A percentile compares a stretch with the other conserved stretches of the same genome.
These are phyloP conservation scores for Ramaria rubella DNA, from an alignment of 768 basidiomycete genomes.

Conservation along the genomic window DNA sequence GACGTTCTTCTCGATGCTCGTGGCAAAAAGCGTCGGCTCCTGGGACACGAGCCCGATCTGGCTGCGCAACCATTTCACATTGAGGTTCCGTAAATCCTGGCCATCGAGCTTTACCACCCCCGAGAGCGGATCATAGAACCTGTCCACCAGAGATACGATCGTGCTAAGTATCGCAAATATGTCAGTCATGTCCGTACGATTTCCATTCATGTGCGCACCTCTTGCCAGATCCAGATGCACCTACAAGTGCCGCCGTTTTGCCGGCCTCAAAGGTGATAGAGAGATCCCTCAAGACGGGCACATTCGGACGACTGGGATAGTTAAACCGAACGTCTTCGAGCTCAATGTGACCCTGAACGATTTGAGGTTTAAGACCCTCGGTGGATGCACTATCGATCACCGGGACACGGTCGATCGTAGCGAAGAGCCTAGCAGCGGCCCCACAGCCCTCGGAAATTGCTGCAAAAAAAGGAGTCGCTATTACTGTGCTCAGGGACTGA, in stretches of 20 bases:
- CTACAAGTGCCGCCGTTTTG: slow-evolving; percentile 71
- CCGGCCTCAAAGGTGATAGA: slow-evolving; percentile 64
- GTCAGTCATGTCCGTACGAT: neutral
- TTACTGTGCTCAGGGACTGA: neutral
- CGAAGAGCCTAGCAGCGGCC: slow-evolving; percentile 84
- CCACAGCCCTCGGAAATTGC: slow-evolving; percentile 75
- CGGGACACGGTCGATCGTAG: slow-evolving; percentile 84
- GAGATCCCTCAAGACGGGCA: slow-evolving; percentile 74
- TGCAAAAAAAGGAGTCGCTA: slow-evolving; percentile 19
- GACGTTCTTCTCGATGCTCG: slow-evolving; percentile 75
- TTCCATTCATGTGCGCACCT: slow-evolving; percentile 25
- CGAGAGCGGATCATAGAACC: slow-evolving; percentile 77
- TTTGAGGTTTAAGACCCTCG: slow-evolving; percentile 59
- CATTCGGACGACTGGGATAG: slow-evolving; percentile 76
- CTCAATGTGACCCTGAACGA: slow-evolving; percentile 63
- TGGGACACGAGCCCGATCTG: slow-evolving; percentile 88
- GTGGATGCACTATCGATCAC: slow-evolving; percentile 69
- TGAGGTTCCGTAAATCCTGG: slow-evolving; percentile 62
- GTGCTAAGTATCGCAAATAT: slow-evolving; percentile 28
- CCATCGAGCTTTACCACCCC: slow-evolving; percentile 75
- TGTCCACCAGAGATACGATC: slow-evolving; percentile 70
- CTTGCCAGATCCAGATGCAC: slow-evolving; percentile 74
- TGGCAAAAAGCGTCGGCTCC: slow-evolving; percentile 82
- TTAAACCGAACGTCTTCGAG: slow-evolving; percentile 72
- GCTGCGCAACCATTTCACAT: slow-evolving; percentile 77